phyloP scores from a whole-genome alignment of 805 yeast genomes.

The Cyberlindnera saturnus region DNA sequence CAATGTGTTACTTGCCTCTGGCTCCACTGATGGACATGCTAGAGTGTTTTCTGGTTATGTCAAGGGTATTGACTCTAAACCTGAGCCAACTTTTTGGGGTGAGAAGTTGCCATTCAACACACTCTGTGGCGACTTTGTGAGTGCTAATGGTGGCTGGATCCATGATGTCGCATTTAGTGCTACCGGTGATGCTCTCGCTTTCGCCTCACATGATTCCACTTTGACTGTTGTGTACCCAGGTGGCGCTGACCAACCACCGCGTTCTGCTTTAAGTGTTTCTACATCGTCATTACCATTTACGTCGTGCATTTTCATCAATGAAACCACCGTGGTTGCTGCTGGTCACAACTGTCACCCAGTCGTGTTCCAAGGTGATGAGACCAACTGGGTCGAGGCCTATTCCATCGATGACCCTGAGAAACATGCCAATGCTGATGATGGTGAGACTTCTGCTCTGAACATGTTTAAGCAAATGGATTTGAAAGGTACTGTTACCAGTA shows the following conservation, averaged over 20 bases:
- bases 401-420: constrained; percentile 43
- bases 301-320: constrained; percentile 63
- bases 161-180: constrained; percentile 88
- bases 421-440: constrained; percentile 40
- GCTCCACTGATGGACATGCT: constrained; percentile 90
- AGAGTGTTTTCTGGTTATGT: constrained; percentile 85
- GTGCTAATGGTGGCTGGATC: constrained; percentile 79
- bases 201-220: constrained; percentile 83
- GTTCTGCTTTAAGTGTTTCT: constrained; percentile 48
- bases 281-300: constrained; percentile 77
- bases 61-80: constrained; percentile 83
- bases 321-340: constrained; percentile 69
- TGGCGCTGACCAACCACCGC: constrained; percentile 60
- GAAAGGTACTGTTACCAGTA: constrained; percentile 66
- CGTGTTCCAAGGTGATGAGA: constrained; percentile 64
- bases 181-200: constrained; percentile 69
- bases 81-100: constrained; percentile 85
- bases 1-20: constrained; percentile 79
- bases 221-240: constrained; percentile 73
- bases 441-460: constrained; percentile 74
- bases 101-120: constrained; percentile 92
- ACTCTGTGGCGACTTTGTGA: constrained; percentile 71
- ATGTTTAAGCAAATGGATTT: constrained; percentile 95
- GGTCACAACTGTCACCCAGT: constrained; percentile 93
- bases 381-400: constrained; percentile 57